A percentile compares a stretch with the other conserved stretches of the same genome.
phyloP scores from a whole-genome alignment of 1,139 yeast species.

The Debaryomycetaceae sp. region DNA sequence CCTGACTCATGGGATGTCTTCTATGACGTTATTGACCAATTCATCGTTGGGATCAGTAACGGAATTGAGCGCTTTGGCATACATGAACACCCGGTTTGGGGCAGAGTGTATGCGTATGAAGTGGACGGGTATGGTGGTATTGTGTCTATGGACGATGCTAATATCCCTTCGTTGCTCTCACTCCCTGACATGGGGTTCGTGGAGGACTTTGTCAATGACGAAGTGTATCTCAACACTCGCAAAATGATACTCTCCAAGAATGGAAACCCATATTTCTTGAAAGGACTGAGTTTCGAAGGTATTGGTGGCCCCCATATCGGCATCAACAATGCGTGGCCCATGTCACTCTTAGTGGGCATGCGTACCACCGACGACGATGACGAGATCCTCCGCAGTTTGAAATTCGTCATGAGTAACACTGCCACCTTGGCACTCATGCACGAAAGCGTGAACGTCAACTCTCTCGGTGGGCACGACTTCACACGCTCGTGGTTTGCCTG shows the following conservation, averaged over 20 bases:
- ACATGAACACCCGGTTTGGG: slow-evolving; percentile 62
- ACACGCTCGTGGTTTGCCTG: slow-evolving; percentile 91
- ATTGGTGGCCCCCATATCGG: slow-evolving; percentile 93
- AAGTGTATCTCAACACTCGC: slow-evolving; percentile 72
- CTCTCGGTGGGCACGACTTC: slow-evolving; percentile 39
- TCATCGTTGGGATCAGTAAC: slow-evolving; percentile 39
- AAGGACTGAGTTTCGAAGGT: slow-evolving; percentile 64
- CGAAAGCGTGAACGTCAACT: slow-evolving; percentile 70
- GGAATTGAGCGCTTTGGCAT: slow-evolving; percentile 68
- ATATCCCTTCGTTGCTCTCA: slow-evolving; percentile 76
- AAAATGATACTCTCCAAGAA: slow-evolving; percentile 62
- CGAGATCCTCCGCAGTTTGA: slow-evolving; percentile 54
- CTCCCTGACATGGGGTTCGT: slow-evolving; percentile 77
- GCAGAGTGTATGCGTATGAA: slow-evolving; percentile 81
- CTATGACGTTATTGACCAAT: slow-evolving; percentile 20
- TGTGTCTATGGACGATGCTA: slow-evolving; percentile 85
- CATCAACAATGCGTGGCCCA: slow-evolving; percentile 81
- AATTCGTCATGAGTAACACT: slow-evolving; percentile 55
- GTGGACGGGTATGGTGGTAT: slow-evolving; percentile 83
- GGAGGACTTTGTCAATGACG: slow-evolving; percentile 34
- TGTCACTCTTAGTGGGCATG: slow-evolving; percentile 71
- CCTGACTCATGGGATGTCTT: slow-evolving; percentile 7
- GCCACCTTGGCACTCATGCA: slow-evolving; percentile 80
- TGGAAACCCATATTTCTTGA: slow-evolving; percentile 76
- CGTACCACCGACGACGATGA: slow-evolving; percentile 70